Percentiles rank a stretch among this genome's conserved stretches.
phyloP scores from a whole-genome alignment of 164 flowering plant genomes.

The grape (Vitis vinifera) region ASM3070453v1 NC_081808.1:10436501-10437000 shows the following conservation, averaged over 20 bases:
- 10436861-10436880: constrained; percentile 1
- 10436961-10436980: constrained; percentile 77
- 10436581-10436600: no score
- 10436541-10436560: no score
- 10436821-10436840: not conserved
- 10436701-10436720: constrained; percentile 94
- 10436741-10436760: constrained; percentile 59
- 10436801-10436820: not conserved
- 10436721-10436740: constrained; percentile 88
- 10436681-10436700: constrained; percentile 64
- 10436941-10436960: constrained; percentile 68
- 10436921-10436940: constrained; percentile 93
- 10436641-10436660: constrained; percentile 88
- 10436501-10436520: no score
- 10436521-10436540: no score
- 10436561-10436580: no score
- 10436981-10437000: constrained; percentile 13
- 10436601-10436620: no score
- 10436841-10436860: not conserved
- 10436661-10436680: constrained; percentile 82
- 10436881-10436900: constrained; percentile 83
- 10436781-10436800: constrained; percentile 76
- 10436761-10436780: constrained; percentile 79
- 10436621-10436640: constrained; percentile 59
- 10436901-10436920: constrained; percentile 89